A percentile compares a stretch with the other conserved stretches of the same genome.
Conservation (phyloP, 2,329 filamentous ascomycete species). For the Arthroderma sp. region DNA sequence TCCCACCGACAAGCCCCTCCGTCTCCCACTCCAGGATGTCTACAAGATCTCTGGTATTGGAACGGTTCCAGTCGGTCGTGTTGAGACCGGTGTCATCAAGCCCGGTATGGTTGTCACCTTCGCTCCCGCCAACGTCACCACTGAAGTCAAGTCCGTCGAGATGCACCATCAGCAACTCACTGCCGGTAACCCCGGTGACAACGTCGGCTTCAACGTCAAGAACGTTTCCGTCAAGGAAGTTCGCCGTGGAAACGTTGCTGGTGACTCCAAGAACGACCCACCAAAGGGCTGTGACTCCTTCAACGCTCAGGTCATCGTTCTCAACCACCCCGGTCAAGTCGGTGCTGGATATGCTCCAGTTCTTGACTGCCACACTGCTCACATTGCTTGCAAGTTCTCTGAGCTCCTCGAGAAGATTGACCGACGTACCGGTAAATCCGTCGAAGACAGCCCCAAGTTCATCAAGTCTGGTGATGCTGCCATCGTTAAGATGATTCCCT, state of each 20-base stretch:
- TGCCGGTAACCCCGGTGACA: slow-evolving; percentile 96
- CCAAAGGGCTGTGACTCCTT: slow-evolving; percentile 79
- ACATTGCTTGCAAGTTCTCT: slow-evolving; percentile 99
- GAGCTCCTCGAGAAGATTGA: slow-evolving; percentile 99
- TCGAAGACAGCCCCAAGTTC: slow-evolving; percentile 90
- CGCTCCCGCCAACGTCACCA: slow-evolving; percentile 96
- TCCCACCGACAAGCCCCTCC: slow-evolving; percentile 97
- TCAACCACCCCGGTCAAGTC: slow-evolving; percentile 99
- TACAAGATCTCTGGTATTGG: slow-evolving; percentile 99
- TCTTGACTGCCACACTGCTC: slow-evolving; percentile 99
- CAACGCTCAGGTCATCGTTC: slow-evolving; percentile 99
- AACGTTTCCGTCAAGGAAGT: slow-evolving; percentile 99
- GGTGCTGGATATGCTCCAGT: slow-evolving; percentile 98
- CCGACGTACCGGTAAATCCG: slow-evolving; percentile 97
- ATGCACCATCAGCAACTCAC: slow-evolving; percentile 99
- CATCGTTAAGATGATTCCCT: slow-evolving; percentile 99
- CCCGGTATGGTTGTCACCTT: slow-evolving; percentile 80
- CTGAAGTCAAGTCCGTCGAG: slow-evolving; percentile 99
- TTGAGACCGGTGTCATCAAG: slow-evolving; percentile 97
- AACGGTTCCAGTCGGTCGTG: slow-evolving; percentile 99
- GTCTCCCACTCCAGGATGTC: slow-evolving; percentile 99
- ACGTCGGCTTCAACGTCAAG: slow-evolving; percentile 99
- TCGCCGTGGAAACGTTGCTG: slow-evolving; percentile 98
- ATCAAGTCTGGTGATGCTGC: slow-evolving; percentile 99
- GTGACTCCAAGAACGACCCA: slow-evolving; percentile 99